Base-by-base conservation (phyloP, 2,329 filamentous ascomycete genomes). In the Cercospora zeae-maydis region DNA sequence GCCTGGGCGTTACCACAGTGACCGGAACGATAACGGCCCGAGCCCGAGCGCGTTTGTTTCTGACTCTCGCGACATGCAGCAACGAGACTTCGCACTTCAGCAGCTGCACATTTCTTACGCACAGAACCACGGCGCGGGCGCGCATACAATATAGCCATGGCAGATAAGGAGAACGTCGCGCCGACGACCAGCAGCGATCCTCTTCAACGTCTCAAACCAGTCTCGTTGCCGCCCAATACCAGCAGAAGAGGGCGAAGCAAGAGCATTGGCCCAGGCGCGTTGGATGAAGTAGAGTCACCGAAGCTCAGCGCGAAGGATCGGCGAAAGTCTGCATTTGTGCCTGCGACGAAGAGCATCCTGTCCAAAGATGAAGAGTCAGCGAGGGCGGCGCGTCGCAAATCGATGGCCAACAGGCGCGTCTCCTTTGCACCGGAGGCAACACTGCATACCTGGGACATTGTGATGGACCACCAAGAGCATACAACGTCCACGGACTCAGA, bases 351-450 rank as follows among this genome's bases (percentile, higher is more conserved):
- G 69, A 78, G 76, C 1, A 78, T 81, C 45, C 74, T 91, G 60
- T 83, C 88, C 5, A 80, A 86, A 68, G 83, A 85, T 74, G 80
- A 86, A 76, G 80, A 82, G 58, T 76, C 63, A 16, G 70, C 71
- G 47, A 70, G 79, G 71, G 95, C 96, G 75, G 93, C 92, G 49
- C 88, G 95, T 66, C 86, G 95, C 70, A 98, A 98, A 75, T 74
- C 72, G 31, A 67, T 72, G 51, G 85, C 93, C 53, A 96, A 95
- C 75, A 87, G 95, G 72, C 87, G 95, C 73, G 95, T 99, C 34
- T 98, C 93, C 0, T 99, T 99, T 77, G 95, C 95, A 4, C 95
- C 95, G 1, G 95, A 99, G 78, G 95, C 95, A 11, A 99, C 95
- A 3, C 83, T 99, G 36, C 95, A 99, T 75, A 99, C 95, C 0